Evolutionary conservation across 2,329 filamentous ascomycete species (phyloP).

Genomic region (Calonectria pseudoreteaudii): DNA sequence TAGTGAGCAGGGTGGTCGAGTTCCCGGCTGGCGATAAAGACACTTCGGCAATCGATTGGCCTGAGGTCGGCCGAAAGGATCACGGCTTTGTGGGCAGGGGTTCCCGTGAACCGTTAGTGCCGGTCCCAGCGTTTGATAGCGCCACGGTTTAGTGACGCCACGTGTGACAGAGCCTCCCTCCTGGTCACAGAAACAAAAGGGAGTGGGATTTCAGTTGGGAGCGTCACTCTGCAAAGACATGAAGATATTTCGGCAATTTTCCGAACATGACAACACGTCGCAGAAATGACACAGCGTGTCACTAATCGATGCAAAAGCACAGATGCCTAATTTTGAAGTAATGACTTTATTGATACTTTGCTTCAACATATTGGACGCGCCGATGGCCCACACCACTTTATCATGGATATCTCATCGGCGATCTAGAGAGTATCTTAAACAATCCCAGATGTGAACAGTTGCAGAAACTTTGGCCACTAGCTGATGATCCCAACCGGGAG

Average conservation of each 20-base stretch:
- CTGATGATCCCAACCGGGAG: neutral
- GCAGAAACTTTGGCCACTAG: too few species aligned
- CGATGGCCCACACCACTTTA: neutral
- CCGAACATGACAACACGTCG: neutral
- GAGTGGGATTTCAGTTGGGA: neutral
- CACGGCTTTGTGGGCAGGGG: neutral
- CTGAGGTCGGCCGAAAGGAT: neutral
- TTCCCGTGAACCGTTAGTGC: neutral
- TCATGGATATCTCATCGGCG: too few species aligned
- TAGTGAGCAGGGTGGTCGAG: neutral
- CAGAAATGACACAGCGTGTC: rapidly evolving
- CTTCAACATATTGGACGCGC: neutral
- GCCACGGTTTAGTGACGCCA: neutral
- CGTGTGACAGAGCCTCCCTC: neutral
- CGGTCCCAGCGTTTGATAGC: neutral
- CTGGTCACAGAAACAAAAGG: neutral
- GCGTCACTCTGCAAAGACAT: neutral
- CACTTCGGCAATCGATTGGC: neutral
- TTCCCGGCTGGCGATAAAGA: neutral
- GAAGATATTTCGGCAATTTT: neutral
- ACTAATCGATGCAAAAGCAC: neutral
- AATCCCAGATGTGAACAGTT: neutral
- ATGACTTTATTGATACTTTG: neutral
- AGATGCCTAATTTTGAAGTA: too few species aligned
- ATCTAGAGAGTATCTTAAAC: neutral